Conservation (phyloP, 768 basidiomycete genomes). For the Mycena sanguinolenta region DNA sequence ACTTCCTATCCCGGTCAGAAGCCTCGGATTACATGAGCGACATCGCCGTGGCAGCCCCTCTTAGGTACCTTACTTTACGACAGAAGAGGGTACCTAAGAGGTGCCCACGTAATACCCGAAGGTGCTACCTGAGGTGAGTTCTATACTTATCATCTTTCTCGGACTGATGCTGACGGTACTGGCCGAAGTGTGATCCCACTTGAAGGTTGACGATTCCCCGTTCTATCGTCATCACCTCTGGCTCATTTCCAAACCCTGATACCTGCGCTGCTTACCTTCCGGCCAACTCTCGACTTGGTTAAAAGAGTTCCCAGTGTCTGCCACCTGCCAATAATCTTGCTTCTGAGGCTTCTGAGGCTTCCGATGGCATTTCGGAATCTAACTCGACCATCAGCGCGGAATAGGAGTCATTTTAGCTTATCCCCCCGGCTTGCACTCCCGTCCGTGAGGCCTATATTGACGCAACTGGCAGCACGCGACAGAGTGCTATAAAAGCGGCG, state of each 20-base stretch:
- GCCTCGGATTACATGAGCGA: no score
- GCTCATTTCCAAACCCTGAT: neutral
- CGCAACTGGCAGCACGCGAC: neutral
- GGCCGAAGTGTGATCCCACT: neutral
- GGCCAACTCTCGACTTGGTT: neutral
- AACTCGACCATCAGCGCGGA: neutral
- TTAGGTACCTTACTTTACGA: neutral
- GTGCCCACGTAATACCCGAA: no score
- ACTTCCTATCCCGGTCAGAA: no score
- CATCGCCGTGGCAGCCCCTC: no score
- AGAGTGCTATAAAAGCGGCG: neutral
- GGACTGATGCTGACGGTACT: neutral
- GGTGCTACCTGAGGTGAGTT: no score
- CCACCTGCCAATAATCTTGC: neutral
- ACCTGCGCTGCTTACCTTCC: neutral
- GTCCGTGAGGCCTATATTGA: constrained; percentile 3
- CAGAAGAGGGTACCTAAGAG: no score
- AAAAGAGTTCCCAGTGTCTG: neutral
- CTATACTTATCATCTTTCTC: neutral
- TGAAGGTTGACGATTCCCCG: neutral
- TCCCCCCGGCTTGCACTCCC: neutral
- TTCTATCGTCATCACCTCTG: neutral
- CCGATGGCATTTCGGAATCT: neutral
- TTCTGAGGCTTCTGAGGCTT: constrained; percentile 3
- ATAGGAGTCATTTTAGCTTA: constrained; percentile 14